Evolutionary conservation across 208 protist genomes (phyloP), one percentile per base, ranked within the genome.

Genomic region (Tritrichomonas foetus): DNA sequence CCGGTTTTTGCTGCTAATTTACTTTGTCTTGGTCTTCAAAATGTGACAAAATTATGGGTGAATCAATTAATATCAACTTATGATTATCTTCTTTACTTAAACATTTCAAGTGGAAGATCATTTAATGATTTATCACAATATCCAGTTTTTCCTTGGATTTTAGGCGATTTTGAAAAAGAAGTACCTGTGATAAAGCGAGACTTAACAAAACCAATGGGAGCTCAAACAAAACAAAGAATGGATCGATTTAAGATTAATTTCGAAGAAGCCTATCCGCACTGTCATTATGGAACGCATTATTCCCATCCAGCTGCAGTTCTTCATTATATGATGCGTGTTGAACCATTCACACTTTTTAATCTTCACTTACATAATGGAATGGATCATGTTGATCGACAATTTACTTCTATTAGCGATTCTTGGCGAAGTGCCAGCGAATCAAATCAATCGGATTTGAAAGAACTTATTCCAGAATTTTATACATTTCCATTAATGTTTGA

Each of bases 41-140:
- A 61, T 39, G 2, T 89, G 0, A 20, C 39, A n/a, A 89, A 89
- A 33, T 41, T 89, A n/a, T 89, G 78, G 78, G 25, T 44, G 5
- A 89, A 57, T 30, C 16, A 47, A 27, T 20, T 57, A 30, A 57
- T 89, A 0, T 44, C 78, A 39, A 89, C 78, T 44, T 89, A 36
- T 49, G 78, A 89, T 30, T 89, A 89, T 89, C 16, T 89, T 13
- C 13, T 89, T 1, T 44, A 44, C 57, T 44, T 89, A 13, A 89
- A 89, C 47, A 36, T 53, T 50, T 5, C 39, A 14, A 47, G 78
- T 39, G 78, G 78, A n/a, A 3, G 78, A 39, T 89, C 78, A 33
- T 89, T 89, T n/a, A 89, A 89, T 16, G 78, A 89, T 50, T 57
- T 57, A 27, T 57, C 47, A n/a, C 78, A 89, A 47, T 89, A 89